Evolutionary conservation across 345 rosid species (phyloP).

Genomic region (Salix exigua): DNA sequence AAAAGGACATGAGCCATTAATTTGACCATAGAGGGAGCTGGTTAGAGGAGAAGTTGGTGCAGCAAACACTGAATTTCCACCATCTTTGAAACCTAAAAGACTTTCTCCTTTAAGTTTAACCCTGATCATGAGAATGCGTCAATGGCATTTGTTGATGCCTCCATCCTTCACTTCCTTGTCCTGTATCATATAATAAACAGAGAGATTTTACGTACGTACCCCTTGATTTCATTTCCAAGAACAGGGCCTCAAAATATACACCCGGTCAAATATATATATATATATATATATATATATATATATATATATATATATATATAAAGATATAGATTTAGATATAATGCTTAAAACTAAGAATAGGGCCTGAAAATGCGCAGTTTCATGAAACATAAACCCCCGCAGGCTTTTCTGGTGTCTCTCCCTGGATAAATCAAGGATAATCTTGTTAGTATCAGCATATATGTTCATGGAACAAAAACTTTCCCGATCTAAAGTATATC

Average conservation of each 20-base stretch:
- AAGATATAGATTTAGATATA: background rate
- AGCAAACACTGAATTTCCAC: constrained; percentile 37
- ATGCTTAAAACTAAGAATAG: background rate
- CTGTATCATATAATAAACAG: background rate
- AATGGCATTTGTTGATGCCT: constrained; percentile 17
- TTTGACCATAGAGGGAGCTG: constrained; percentile 33
- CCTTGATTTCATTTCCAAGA: background rate
- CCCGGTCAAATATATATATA: background rate
- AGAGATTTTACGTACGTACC: background rate
- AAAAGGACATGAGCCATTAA: constrained; percentile 15
- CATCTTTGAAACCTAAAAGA: constrained; percentile 14
- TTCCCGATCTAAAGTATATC: no score
- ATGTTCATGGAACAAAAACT: background rate
- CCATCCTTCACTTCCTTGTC: constrained; percentile 27
- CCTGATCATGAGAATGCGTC: constrained; percentile 2
- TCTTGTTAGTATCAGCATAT: background rate
- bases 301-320: no score
- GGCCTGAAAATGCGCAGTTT: background rate
- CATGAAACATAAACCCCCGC: background rate
- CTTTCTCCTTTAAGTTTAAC: constrained; percentile 8
- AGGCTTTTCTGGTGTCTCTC: background rate
- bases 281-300: no score
- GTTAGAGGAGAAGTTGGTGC: constrained; percentile 51
- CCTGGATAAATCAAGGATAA: background rate
- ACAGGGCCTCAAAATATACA: no score